Base-by-base conservation (phyloP, 2,329 filamentous ascomycete genomes). In the Thielaviopsis cerberus region DNA sequence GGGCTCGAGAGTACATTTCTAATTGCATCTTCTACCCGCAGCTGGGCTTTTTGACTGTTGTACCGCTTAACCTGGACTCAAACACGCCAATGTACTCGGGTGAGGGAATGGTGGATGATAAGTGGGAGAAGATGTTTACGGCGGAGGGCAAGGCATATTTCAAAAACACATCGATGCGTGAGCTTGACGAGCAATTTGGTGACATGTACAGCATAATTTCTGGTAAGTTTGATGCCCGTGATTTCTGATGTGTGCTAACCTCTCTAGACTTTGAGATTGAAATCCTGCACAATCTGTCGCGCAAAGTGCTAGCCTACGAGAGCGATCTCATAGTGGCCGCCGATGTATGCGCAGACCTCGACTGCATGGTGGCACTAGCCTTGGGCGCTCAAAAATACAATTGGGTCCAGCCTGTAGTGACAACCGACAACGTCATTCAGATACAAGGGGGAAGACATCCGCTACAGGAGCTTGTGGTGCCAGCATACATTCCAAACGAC, bases 1-100 rank as follows among this genome's bases (percentile, higher is more conserved):
- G 76, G 74, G 74, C 75, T 20, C 68, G 68, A 25, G 67, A 70
- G 27, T 74, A 78, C 60, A 70, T 83, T 15, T 73, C 76, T 34
- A 90, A 90, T 57, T 94, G 94, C 62, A 85, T 92, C 20, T 95
- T 92, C 67, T 85, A 94, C 62, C 91, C 90, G 0, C 89, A 95
- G 65, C 79, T 96, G 41, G 92, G 92, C 0, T 98, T 96, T 66
- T 77, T 96, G 41, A 86, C 89, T 1, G 82, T 85, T 0, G 82
- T 94, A 17, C 77, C 77, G 1, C 69, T 83, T 3, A 79, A 88
- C 63, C 59, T 61, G 10, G 64, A 69, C 51, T 61, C 65, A 15
- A 67, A 73, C 1, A 81, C 77, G 1, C 80, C 80, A 0, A 71
- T 75, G 53, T 77, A 79, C 0, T 72, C 78, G 11, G 90, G 84